Evolutionary conservation across 2,329 filamentous ascomycete species (phyloP).

Genomic region (Pseudogymnoascus sp.): DNA sequence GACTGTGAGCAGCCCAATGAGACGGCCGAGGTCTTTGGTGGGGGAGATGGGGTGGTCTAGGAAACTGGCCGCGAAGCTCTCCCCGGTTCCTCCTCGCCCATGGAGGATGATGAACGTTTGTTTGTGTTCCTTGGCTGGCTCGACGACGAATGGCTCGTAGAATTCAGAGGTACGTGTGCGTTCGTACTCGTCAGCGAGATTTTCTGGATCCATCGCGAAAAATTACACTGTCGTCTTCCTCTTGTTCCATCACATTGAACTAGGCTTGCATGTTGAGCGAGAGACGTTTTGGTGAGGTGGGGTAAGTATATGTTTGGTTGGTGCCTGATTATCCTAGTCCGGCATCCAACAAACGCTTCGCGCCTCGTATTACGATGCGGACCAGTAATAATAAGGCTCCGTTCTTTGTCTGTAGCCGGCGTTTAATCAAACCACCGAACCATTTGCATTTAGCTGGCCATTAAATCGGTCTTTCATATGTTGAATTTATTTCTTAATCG

Average conservation of each 20-base stretch:
- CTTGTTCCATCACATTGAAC: background rate
- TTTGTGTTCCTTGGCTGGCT: constrained; percentile 26
- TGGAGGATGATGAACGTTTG: constrained; percentile 42
- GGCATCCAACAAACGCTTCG: background rate
- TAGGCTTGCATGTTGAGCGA: background rate
- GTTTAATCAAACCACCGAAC: background rate
- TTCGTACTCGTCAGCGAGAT: background rate
- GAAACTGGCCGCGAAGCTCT: constrained; percentile 34
- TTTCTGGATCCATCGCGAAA: background rate
- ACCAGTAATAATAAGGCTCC: background rate
- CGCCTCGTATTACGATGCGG: background rate
- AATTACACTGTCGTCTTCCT: background rate
- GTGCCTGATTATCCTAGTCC: background rate
- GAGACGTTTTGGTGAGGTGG: background rate
- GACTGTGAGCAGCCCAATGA: constrained; percentile 20
- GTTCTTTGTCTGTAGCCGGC: background rate
- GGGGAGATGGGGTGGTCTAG: constrained; percentile 24
- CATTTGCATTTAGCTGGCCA: background rate
- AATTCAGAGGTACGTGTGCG: constrained; percentile 8
- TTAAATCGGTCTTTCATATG: background rate
- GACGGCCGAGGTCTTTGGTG: background rate
- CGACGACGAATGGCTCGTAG: constrained; percentile 14
- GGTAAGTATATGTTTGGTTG: background rate
- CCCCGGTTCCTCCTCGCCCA: constrained; percentile 38
- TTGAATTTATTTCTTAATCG: background rate